Evolutionary conservation across 345 rosid species (phyloP).

Genomic region (Geranium rotundifolium): DNA sequence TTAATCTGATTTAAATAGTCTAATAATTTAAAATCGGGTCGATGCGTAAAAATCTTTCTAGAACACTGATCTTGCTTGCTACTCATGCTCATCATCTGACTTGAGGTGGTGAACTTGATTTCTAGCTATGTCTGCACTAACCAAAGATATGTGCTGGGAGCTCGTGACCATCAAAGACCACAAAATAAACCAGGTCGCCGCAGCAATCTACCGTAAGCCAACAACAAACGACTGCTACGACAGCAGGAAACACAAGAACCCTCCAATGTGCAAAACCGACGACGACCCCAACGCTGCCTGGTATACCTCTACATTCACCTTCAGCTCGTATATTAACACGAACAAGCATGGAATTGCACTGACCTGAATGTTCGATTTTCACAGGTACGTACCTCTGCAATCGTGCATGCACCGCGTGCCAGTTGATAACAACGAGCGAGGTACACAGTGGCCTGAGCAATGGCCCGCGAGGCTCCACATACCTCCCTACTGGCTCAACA

Average conservation of each 20-base stretch:
- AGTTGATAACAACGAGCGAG: constrained; percentile 34
- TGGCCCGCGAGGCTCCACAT: constrained; percentile 64
- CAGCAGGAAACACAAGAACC: constrained; percentile 19
- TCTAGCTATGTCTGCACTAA: constrained; percentile 28
- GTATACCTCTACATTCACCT: constrained; percentile 14
- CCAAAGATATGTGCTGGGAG: constrained; percentile 39
- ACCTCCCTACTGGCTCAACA: constrained; percentile 74
- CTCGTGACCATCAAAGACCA: constrained; percentile 26
- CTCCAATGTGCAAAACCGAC: constrained; percentile 27
- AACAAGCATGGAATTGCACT: too few relatives aligned
- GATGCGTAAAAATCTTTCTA: too few relatives aligned
- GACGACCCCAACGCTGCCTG: constrained; percentile 36
- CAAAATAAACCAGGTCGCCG: constrained; percentile 26
- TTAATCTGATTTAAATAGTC: too few relatives aligned
- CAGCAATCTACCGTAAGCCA: constrained; percentile 31
- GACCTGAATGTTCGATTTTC: too few relatives aligned
- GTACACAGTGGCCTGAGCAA: constrained; percentile 56
- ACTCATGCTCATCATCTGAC: background rate
- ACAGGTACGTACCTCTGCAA: constrained; percentile 80
- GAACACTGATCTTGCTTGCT: too few relatives aligned
- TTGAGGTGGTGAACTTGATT: background rate
- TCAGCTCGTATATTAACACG: background rate
- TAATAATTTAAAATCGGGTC: too few relatives aligned
- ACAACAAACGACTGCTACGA: constrained; percentile 29
- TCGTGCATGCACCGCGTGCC: constrained; percentile 77